Evolutionary conservation across 1,284 basidiomycete species (phyloP).

Genomic region (Fomitopsis schrenkii): DNA sequence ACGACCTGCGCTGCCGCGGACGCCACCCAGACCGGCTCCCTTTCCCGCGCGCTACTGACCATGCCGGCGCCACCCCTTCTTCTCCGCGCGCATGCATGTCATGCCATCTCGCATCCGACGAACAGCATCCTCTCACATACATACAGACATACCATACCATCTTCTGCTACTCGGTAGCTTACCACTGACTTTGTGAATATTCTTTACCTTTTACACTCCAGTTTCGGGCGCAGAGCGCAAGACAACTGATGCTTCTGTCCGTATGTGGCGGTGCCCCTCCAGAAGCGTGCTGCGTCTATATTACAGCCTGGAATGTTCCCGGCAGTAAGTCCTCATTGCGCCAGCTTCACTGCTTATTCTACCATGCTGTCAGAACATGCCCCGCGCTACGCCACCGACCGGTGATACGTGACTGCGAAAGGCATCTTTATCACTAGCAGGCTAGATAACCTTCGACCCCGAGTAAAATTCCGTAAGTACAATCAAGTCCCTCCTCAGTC

Average conservation of each 20-base stretch:
- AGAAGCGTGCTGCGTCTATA: neutral
- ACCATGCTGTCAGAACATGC: neutral
- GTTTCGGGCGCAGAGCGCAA: neutral
- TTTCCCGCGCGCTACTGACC: neutral
- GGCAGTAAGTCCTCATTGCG: neutral
- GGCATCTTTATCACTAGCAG: too few relatives aligned
- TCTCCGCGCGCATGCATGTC: neutral
- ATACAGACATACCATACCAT: too few relatives aligned
- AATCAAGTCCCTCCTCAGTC: too few relatives aligned
- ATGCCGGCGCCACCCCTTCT: neutral
- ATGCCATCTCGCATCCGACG: neutral
- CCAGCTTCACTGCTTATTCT: neutral
- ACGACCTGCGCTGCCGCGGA: neutral
- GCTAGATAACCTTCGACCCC: too few relatives aligned
- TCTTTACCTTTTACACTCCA: neutral
- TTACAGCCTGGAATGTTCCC: neutral
- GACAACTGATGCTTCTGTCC: neutral
- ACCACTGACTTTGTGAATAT: neutral
- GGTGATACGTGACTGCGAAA: neutral
- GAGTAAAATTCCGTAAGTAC: too few relatives aligned
- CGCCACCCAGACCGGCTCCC: neutral
- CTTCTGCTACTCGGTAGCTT: neutral
- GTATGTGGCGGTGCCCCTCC: neutral
- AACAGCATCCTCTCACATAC: neutral
- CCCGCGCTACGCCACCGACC: neutral